Conservation (phyloP, 2,329 filamentous ascomycete species). For the Cordyceps farinosa region DNA sequence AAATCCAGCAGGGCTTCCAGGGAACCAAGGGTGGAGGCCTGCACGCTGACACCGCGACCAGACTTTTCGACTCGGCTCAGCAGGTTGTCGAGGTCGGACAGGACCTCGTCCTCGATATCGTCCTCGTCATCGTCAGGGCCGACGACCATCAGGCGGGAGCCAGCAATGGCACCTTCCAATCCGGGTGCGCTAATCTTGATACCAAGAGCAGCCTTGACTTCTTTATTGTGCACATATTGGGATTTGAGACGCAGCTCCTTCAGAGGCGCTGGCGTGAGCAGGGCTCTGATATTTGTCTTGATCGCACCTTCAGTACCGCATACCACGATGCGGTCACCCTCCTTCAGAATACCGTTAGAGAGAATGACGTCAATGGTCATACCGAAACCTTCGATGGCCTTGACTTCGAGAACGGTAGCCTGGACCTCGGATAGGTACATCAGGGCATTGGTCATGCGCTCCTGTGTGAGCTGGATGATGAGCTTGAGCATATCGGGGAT, state of each 20-base stretch:
- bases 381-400: slow-evolving; percentile 97
- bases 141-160: slow-evolving; percentile 89
- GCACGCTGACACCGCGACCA: slow-evolving; percentile 91
- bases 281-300: slow-evolving; percentile 87
- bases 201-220: slow-evolving; percentile 96
- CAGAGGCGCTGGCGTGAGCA: slow-evolving; percentile 88
- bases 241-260: slow-evolving; percentile 95
- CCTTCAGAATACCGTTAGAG: slow-evolving; percentile 89
- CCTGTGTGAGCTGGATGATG: slow-evolving; percentile 85
- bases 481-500: slow-evolving; percentile 98
- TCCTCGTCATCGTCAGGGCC: slow-evolving; percentile 95
- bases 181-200: slow-evolving; percentile 98
- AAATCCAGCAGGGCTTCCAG: slow-evolving; percentile 96
- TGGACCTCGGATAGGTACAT: slow-evolving; percentile 99
- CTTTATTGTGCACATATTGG: slow-evolving; percentile 97
- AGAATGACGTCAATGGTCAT: slow-evolving; percentile 98
- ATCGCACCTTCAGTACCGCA: slow-evolving; percentile 98
- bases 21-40: slow-evolving; percentile 95
- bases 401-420: slow-evolving; percentile 96
- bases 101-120: slow-evolving; percentile 93
- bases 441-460: slow-evolving; percentile 92
- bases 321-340: slow-evolving; percentile 91
- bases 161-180: slow-evolving; percentile 92
- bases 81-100: slow-evolving; percentile 86
- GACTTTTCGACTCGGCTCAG: slow-evolving; percentile 89